Conservation (phyloP, 345 rosid species). For the Angophora floribunda region DNA sequence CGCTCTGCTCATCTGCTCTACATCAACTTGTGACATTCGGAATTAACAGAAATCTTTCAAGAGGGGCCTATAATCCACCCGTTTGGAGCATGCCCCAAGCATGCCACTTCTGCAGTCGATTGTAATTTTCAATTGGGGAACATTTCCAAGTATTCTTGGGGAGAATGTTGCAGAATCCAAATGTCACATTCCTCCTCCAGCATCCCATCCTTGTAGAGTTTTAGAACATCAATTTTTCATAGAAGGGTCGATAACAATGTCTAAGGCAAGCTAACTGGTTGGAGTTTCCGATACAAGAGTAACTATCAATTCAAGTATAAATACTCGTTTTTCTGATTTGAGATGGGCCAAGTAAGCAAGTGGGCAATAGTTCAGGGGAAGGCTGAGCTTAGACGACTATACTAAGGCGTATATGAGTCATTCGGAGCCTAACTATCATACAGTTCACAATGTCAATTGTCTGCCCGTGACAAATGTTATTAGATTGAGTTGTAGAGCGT, state of each 20-base stretch:
- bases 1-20: not conserved
- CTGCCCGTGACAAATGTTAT: not conserved
- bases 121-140: not conserved
- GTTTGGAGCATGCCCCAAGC: not conserved
- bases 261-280: not conserved
- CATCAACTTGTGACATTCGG: not conserved
- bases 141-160: not conserved
- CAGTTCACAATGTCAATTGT: not conserved
- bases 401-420: not conserved
- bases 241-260: not conserved
- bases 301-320: not conserved
- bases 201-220: not conserved
- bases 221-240: not conserved
- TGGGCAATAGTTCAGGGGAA: not conserved
- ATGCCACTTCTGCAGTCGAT: not conserved
- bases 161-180: not conserved
- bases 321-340: not conserved
- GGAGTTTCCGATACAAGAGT: not conserved
- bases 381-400: not conserved
- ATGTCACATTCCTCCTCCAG: not conserved
- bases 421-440: not conserved
- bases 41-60: not conserved
- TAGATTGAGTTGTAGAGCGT: not conserved
- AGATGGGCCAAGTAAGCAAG: not conserved
- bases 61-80: not conserved